Evolutionary conservation across 108 stramenopile genomes (phyloP), one percentile per base, ranked within the genome.

Genomic region (Schizochytrium sp.): DNA sequence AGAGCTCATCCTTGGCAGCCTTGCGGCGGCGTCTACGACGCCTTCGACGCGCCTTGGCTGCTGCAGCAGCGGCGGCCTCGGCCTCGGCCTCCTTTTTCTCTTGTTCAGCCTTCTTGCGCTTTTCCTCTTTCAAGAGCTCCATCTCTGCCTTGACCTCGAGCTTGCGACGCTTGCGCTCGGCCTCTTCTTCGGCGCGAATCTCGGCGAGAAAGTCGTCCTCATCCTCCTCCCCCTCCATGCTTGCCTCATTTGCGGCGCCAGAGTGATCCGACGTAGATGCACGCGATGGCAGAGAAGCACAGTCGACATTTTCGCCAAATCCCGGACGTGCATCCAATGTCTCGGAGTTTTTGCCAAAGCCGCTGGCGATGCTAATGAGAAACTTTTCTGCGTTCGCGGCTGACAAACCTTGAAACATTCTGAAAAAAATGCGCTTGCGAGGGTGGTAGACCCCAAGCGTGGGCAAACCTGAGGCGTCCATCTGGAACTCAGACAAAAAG

Each of bases 201-300:
- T 83, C 76, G 19, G 76, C 76, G 48, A 83, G 76, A 47, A 47
- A 83, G 28, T 83, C 76, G 48, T 83, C 76, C 51, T 83, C 76
- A 23, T 83, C 76, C 25, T 83, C 76, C 2, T 34, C 76, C 25
- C 1, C 63, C 8, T 12, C 25, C 34, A 23, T 10, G 3, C 41
- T 23, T 10, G 63, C 41, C 6, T 83, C 76, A 28, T 83, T 45
- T 6, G 18, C 51, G 25, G 8, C 76, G 12, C 14, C 48, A 69
- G 41, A 6, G 4, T 14, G 21, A 28, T 5, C 41, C 19, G 8
- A 8, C 6, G 25, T 10, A 4, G 8, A 8, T 0, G 25, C 34
- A 10, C 63, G 25, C 34, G 48, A 53, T 23, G 76, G 76, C 44
- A 83, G 76, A 18, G 45, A 14, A 6, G 6, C 18, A 4, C 76